phyloP scores from a whole-genome alignment of 768 basidiomycete genomes.

The Calvatia gigantea region DNA sequence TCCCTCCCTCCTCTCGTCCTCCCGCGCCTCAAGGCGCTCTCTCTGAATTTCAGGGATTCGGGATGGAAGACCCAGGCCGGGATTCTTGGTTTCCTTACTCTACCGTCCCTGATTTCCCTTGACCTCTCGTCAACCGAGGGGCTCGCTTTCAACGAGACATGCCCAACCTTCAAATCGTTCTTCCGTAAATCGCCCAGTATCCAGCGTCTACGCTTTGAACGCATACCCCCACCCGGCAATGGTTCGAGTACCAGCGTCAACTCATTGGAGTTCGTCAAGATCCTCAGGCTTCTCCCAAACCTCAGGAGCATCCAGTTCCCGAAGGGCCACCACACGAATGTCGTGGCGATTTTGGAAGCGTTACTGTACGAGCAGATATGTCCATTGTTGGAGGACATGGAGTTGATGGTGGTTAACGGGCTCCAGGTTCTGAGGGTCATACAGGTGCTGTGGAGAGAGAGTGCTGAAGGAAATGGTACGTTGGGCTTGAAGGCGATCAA shows the following conservation, averaged over 20 bases:
- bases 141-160: constrained; percentile 7
- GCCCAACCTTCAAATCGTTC: constrained; percentile 7
- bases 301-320: constrained; percentile 2
- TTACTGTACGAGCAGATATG: neutral
- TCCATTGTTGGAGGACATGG: constrained; percentile 1
- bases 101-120: constrained; percentile 7
- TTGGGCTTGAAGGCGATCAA: neutral
- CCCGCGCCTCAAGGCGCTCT: neutral
- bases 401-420: constrained; percentile 6
- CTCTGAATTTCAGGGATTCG: constrained; percentile 8
- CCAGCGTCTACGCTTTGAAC: constrained; percentile 2
- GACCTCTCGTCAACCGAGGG: constrained; percentile 1
- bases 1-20: neutral
- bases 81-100: neutral
- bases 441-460: constrained; percentile 4
- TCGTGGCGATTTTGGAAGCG: neutral
- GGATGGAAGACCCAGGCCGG: constrained; percentile 6
- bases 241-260: constrained; percentile 14
- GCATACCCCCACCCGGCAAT: neutral
- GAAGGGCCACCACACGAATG: constrained; percentile 8
- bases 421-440: constrained; percentile 7
- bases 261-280: constrained; percentile 6
- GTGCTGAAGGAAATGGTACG: neutral
- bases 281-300: constrained; percentile 3
- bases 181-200: constrained; percentile 1